Evolutionary conservation across 1,284 basidiomycete species (phyloP).

Genomic region (Tilletia horrida): DNA sequence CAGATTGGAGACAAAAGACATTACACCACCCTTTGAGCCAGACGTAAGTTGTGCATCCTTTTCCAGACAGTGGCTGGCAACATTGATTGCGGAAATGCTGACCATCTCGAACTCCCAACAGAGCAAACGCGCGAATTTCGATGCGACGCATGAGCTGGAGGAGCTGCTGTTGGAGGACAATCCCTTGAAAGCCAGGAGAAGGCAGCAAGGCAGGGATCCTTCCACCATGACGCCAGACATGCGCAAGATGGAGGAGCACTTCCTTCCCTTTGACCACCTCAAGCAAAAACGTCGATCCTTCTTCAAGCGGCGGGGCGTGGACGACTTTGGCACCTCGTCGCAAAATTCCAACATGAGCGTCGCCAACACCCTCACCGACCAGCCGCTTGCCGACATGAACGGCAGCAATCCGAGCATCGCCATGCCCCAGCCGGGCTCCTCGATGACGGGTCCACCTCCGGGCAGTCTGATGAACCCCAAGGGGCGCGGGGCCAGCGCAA

Average conservation of each 20-base stretch:
- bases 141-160: constrained; percentile 97
- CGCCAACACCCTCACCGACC: constrained; percentile 39
- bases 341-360: constrained; percentile 30
- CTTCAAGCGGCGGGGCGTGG: constrained; percentile 27
- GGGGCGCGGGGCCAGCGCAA: no score
- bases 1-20: constrained; percentile 69
- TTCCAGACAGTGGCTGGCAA: background rate
- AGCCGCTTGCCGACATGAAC: constrained; percentile 41
- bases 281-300: constrained; percentile 44
- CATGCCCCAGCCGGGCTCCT: background rate
- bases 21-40: constrained; percentile 81
- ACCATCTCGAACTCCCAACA: background rate
- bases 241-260: constrained; percentile 93
- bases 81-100: background rate
- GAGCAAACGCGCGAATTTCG: constrained; percentile 98
- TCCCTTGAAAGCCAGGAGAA: constrained; percentile 86
- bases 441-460: background rate
- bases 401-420: constrained; percentile 10
- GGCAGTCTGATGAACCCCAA: no score
- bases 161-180: constrained; percentile 94
- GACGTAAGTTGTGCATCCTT: constrained; percentile 64
- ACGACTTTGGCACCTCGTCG: constrained; percentile 27
- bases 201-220: constrained; percentile 83
- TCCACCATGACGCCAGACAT: constrained; percentile 81
- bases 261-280: constrained; percentile 47